Percentiles rank a stretch among this genome's conserved stretches.
phyloP scores from a whole-genome alignment of 2,329 filamentous ascomycete species.

The Coniella vitis region DNA sequence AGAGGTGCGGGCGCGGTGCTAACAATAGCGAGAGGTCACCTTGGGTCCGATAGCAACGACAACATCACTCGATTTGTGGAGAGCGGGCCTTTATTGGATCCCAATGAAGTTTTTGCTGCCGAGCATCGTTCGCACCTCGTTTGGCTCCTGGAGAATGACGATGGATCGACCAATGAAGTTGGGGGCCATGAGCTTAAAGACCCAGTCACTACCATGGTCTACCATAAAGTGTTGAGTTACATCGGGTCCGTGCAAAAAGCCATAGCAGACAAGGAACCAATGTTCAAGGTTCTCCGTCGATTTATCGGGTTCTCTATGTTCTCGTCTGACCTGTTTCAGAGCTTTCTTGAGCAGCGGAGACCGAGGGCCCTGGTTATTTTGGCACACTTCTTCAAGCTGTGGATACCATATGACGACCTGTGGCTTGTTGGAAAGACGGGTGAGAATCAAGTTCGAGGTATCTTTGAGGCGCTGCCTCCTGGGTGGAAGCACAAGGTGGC shows the following conservation, averaged over 20 bases:
- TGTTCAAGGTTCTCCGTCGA: slow-evolving; percentile 26
- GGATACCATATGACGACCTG: slow-evolving; percentile 27
- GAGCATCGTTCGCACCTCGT: slow-evolving; percentile 24
- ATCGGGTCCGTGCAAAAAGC: slow-evolving; percentile 27
- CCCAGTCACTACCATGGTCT: slow-evolving; percentile 22
- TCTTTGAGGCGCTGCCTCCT: slow-evolving; percentile 27
- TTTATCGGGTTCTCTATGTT: slow-evolving; percentile 31
- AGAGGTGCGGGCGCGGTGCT: slow-evolving; percentile 29
- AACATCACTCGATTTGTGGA: slow-evolving; percentile 24
- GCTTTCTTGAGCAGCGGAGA: slow-evolving; percentile 27
- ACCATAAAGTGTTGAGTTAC: slow-evolving; percentile 28
- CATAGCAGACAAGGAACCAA: slow-evolving; percentile 24
- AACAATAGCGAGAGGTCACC: slow-evolving; percentile 20
- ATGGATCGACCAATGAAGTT: slow-evolving; percentile 19
- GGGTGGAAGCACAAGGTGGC: slow-evolving; percentile 31
- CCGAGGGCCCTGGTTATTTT: slow-evolving; percentile 30
- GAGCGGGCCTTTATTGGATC: slow-evolving; percentile 25
- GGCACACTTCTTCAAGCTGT: slow-evolving; percentile 33
- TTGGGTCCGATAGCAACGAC: slow-evolving; percentile 18
- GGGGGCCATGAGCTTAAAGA: slow-evolving; percentile 24
- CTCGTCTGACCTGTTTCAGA: slow-evolving; percentile 27
- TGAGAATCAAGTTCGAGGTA: slow-evolving; percentile 29
- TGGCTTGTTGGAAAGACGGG: slow-evolving; percentile 32
- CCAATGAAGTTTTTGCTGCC: slow-evolving; percentile 24
- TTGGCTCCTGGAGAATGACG: slow-evolving; percentile 28